Evolutionary conservation across 768 basidiomycete species (phyloP).

Genomic region (Wakefieldia striispora): DNA sequence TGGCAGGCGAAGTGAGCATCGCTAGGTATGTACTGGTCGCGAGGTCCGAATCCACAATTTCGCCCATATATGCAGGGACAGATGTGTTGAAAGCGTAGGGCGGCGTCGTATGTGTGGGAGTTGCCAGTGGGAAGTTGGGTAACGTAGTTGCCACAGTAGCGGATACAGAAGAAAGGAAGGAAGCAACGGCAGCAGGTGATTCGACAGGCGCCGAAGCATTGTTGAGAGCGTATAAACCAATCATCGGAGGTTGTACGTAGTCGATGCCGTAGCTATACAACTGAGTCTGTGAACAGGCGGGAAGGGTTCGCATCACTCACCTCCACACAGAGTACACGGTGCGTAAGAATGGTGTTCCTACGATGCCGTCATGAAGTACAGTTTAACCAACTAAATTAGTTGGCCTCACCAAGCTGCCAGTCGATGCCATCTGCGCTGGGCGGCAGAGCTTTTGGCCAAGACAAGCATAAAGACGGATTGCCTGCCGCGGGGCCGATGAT

Average conservation of each 20-base stretch:
- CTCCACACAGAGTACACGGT: slow-evolving; percentile 81
- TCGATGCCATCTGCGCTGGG: slow-evolving; percentile 75
- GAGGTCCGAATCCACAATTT: slow-evolving; percentile 57
- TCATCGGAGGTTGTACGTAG: slow-evolving; percentile 67
- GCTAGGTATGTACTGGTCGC: slow-evolving; percentile 72
- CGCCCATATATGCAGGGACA: slow-evolving; percentile 50
- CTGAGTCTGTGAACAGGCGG: slow-evolving; percentile 4
- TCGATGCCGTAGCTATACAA: slow-evolving; percentile 67
- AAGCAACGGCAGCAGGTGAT: slow-evolving; percentile 41
- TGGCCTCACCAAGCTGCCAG: slow-evolving; percentile 70
- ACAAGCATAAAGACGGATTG: slow-evolving; percentile 63
- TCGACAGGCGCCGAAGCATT: slow-evolving; percentile 45
- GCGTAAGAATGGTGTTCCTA: slow-evolving; percentile 65
- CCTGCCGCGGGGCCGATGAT: slow-evolving; percentile 67
- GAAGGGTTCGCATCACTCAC: slow-evolving; percentile 32
- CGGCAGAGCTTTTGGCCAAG: slow-evolving; percentile 68
- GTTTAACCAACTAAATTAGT: neutral
- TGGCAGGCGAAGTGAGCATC: slow-evolving; percentile 44
- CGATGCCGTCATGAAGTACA: neutral
- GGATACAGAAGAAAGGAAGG: slow-evolving; percentile 59
- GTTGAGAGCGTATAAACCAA: slow-evolving; percentile 67
- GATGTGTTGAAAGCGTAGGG: slow-evolving; percentile 71
- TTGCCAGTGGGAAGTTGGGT: slow-evolving; percentile 68
- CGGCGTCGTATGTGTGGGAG: slow-evolving; percentile 62
- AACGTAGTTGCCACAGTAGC: slow-evolving; percentile 66